Percentiles rank a stretch among this genome's conserved stretches.
phyloP scores from a whole-genome alignment of 768 basidiomycete species.

The Rhizopogon sp. region DNA sequence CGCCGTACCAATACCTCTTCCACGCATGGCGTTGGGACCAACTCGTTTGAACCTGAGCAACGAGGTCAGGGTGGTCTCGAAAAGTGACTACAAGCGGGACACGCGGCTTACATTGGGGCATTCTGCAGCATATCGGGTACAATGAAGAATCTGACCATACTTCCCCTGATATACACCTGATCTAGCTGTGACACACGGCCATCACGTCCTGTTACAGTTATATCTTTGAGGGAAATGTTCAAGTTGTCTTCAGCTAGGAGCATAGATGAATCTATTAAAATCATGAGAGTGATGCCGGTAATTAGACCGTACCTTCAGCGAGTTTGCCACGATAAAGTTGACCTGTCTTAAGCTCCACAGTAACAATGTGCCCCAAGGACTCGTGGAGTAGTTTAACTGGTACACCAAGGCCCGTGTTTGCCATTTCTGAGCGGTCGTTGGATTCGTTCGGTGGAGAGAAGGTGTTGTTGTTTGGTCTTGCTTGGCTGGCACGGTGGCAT shows the following conservation, averaged over 20 bases:
- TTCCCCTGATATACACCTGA: conserved; percentile 98
- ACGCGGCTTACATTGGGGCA: conserved; percentile 83
- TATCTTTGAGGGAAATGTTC: conserved; percentile 93
- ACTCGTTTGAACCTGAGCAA: conserved; percentile 91
- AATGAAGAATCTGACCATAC: conserved; percentile 98
- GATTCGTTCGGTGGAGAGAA: conserved; percentile 3
- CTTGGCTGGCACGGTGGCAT: background rate
- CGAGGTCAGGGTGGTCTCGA: conserved; percentile 8
- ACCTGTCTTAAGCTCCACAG: conserved; percentile 97
- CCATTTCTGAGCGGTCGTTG: conserved; percentile 19
- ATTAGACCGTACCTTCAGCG: conserved; percentile 71
- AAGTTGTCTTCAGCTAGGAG: conserved; percentile 93
- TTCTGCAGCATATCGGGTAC: conserved; percentile 99
- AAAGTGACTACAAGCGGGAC: conserved; percentile 1
- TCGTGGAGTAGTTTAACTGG: conserved; percentile 97
- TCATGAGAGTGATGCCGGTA: conserved; percentile 1
- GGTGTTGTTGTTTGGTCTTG: conserved; percentile 9
- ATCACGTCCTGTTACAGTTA: conserved; percentile 96
- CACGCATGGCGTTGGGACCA: conserved; percentile 97
- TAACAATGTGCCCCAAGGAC: conserved; percentile 92
- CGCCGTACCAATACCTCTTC: conserved; percentile 97
- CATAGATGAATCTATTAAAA: conserved; percentile 7
- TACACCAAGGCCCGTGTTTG: conserved; percentile 74
- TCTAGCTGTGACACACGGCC: conserved; percentile 98
- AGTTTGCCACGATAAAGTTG: conserved; percentile 97